Conservation (phyloP, 768 basidiomycete genomes). For the Boletus reticulatus region DNA sequence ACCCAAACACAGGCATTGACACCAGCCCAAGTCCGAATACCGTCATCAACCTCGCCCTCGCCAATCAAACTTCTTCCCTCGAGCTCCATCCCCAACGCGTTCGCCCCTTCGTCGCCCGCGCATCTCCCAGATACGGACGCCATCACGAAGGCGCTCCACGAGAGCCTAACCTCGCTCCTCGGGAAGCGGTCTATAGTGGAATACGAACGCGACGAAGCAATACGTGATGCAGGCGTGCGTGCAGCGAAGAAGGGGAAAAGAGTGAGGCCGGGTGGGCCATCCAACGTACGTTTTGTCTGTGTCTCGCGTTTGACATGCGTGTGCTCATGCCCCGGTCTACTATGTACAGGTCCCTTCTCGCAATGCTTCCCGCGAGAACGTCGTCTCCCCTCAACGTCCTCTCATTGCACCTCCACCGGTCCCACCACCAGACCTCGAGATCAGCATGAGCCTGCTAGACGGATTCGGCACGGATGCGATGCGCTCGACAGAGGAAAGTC, state of each 20-base stretch:
- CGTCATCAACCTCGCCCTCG: slow-evolving; percentile 48
- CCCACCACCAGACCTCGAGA: slow-evolving; percentile 22
- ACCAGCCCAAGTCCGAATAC: slow-evolving; percentile 37
- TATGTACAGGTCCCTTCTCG: slow-evolving; percentile 22
- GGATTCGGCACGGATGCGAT: slow-evolving; percentile 7
- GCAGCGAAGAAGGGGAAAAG: slow-evolving; percentile 34
- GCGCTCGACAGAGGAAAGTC: slow-evolving; percentile 40
- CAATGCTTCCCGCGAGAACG: slow-evolving; percentile 24
- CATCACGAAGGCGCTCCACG: slow-evolving; percentile 59
- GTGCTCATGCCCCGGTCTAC: not conserved
- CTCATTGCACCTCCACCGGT: not conserved
- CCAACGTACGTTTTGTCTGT: slow-evolving; percentile 30
- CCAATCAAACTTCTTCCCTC: slow-evolving; percentile 46
- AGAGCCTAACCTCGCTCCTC: slow-evolving; percentile 64
- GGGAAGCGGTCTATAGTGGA: slow-evolving; percentile 60
- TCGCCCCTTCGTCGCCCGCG: slow-evolving; percentile 20
- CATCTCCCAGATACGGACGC: slow-evolving; percentile 44
- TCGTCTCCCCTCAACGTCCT: slow-evolving; percentile 11
- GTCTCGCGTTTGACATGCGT: not conserved
- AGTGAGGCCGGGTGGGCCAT: slow-evolving; percentile 35
- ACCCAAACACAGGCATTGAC: slow-evolving; percentile 18
- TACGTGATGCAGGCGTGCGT: slow-evolving; percentile 11
- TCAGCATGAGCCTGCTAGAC: slow-evolving; percentile 24
- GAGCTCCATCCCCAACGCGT: slow-evolving; percentile 14
- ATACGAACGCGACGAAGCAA: slow-evolving; percentile 28